Evolutionary conservation across 169 alveolate genomes (phyloP).

Genomic region (Cystoisospora suis): DNA sequence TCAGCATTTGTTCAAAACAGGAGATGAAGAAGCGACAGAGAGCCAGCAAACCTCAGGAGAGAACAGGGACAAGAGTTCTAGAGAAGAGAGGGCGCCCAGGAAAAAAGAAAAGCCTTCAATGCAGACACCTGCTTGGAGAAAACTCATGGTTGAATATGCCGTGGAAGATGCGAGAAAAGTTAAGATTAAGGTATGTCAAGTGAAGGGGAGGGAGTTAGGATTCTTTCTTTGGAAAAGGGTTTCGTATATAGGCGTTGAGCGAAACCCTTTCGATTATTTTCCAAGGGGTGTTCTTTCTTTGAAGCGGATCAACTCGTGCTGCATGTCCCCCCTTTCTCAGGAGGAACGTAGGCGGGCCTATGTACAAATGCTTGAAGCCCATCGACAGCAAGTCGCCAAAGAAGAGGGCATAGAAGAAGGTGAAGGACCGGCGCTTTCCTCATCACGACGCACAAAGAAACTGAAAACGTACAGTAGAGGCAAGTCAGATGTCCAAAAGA

Average conservation of each 20-base stretch:
- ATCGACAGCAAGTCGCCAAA: not conserved
- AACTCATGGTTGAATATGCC: slow-evolving; percentile 25
- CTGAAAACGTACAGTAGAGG: slow-evolving; percentile 24
- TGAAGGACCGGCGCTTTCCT: not conserved
- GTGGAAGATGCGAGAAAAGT: slow-evolving; percentile 20
- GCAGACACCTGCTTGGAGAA: not conserved
- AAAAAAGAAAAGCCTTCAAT: not conserved
- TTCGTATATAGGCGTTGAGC: not conserved
- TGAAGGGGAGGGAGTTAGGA: no score
- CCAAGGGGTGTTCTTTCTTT: no score
- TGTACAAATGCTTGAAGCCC: slow-evolving; percentile 7
- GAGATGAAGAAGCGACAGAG: not conserved
- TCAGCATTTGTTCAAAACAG: not conserved
- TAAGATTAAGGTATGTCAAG: not conserved
- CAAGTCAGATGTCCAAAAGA: no score
- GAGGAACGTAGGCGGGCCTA: not conserved
- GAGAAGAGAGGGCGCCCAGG: no score
- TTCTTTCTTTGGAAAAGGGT: not conserved
- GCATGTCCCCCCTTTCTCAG: not conserved
- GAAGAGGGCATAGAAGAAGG: not conserved
- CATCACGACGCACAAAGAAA: not conserved
- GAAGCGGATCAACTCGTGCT: no score
- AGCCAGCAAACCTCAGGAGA: no score
- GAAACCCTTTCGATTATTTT: not conserved
- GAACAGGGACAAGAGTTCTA: not conserved